These are phyloP conservation scores for Yamadazyma dendronema DNA, from an alignment of 1,139 yeast genomes.

Conservation along the genomic window DNA sequence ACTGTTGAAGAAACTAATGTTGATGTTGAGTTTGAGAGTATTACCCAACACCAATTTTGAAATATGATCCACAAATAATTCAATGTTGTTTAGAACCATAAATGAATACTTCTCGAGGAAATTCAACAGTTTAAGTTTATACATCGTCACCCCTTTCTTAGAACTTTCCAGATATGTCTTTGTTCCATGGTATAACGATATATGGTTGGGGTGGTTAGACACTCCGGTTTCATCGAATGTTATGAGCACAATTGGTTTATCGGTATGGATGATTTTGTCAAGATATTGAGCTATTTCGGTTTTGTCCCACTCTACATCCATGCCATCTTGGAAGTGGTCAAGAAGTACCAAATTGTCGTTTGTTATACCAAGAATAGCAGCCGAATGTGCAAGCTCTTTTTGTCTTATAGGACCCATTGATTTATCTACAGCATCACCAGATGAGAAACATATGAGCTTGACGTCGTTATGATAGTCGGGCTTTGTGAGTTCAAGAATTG, in stretches of 20 bases:
- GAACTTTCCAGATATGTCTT: constrained; percentile 22
- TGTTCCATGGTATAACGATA: constrained; percentile 60
- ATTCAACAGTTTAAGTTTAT: constrained; percentile 45
- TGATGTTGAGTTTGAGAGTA: constrained; percentile 36
- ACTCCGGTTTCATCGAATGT: constrained; percentile 87
- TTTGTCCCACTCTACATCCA: constrained; percentile 66
- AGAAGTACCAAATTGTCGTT: constrained; percentile 43
- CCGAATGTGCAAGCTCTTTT: constrained; percentile 58
- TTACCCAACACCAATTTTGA: constrained; percentile 31
- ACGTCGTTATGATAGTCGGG: constrained; percentile 49
- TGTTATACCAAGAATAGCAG: constrained; percentile 55
- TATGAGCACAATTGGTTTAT: constrained; percentile 41
- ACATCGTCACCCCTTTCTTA: constrained; percentile 23
- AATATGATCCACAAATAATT: constrained; percentile 35
- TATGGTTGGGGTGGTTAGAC: constrained; percentile 85
- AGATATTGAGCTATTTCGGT: constrained; percentile 35
- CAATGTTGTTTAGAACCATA: constrained; percentile 47
- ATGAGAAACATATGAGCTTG: constrained; percentile 68
- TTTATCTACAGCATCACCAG: constrained; percentile 64
- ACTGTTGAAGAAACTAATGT: constrained; percentile 39
- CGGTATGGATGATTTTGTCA: constrained; percentile 16
- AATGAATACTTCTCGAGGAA: constrained; percentile 53
- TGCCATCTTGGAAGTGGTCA: constrained; percentile 65
- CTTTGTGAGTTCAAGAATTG: constrained; percentile 55
- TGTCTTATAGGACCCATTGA: constrained; percentile 66